Evolutionary conservation across 176 grass and related monocot genomes (phyloP).

Genomic region (Zizania latifolia): DNA sequence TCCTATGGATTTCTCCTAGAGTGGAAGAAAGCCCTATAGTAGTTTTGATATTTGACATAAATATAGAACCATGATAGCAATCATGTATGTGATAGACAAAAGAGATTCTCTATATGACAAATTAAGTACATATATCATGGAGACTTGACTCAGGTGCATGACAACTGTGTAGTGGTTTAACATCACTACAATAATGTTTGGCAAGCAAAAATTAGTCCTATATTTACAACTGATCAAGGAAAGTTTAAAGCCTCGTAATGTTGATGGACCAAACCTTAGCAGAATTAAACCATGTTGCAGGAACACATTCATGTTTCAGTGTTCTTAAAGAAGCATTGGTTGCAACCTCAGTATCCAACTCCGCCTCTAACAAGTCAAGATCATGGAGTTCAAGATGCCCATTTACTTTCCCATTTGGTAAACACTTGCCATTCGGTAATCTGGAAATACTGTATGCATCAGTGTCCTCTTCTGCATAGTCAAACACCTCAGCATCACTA

Average conservation of each 20-base stretch:
- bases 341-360: conserved; percentile 29
- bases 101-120: not conserved
- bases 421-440: conserved; percentile 20
- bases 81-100: not conserved
- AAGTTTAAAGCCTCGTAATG: not conserved
- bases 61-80: not conserved
- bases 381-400: conserved; percentile 27
- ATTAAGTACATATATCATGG: not conserved
- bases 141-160: not conserved
- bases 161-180: not conserved
- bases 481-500: conserved; percentile 9
- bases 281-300: conserved; percentile 42
- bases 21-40: not conserved
- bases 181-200: not conserved
- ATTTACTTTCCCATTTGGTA: conserved; percentile 21
- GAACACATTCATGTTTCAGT: conserved; percentile 39
- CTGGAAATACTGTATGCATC: conserved; percentile 20
- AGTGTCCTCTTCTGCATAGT: conserved; percentile 29
- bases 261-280: conserved; percentile 34
- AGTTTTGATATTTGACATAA: not conserved
- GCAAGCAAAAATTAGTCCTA: not conserved
- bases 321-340: conserved; percentile 30
- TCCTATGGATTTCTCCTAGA: not conserved
- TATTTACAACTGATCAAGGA: conserved; percentile 18
- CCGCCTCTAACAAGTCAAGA: conserved; percentile 23